Conservation (phyloP, 805 yeast species). For the Yarrowia deformans region DNA sequence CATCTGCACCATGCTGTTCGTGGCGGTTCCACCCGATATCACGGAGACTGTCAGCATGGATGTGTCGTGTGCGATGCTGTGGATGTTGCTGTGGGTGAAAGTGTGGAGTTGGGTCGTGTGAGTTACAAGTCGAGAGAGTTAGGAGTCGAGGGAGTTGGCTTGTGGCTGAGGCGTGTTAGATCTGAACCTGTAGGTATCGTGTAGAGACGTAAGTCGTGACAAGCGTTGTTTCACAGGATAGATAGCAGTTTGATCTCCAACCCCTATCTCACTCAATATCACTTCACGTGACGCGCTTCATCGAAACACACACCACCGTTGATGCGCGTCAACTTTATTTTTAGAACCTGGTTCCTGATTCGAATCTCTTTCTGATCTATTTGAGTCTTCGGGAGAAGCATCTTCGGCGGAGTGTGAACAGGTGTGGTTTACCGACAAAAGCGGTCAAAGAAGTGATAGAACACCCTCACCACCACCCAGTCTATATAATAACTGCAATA, state of each 20-base stretch:
- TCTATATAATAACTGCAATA: not conserved
- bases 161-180: too few species aligned
- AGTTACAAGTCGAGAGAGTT: constrained; percentile 28
- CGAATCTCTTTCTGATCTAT: too few species aligned
- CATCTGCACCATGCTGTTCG: constrained; percentile 73
- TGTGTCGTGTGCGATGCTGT: not conserved
- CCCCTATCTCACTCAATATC: too few species aligned
- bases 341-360: not conserved
- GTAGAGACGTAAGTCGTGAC: too few species aligned
- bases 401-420: not conserved
- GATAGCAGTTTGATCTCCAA: too few species aligned
- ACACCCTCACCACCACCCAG: too few species aligned
- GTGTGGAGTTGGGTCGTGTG: constrained; percentile 12
- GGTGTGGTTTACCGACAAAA: too few species aligned
- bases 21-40: constrained; percentile 61
- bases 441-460: too few species aligned
- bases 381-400: not conserved
- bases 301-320: constrained; percentile 7
- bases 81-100: not conserved
- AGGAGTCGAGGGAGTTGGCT: constrained; percentile 1
- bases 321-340: not conserved
- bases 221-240: too few species aligned
- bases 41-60: constrained; percentile 46
- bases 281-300: not conserved
- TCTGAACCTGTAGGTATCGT: too few species aligned